Conservation (phyloP, 2,329 filamentous ascomycete species). For the Fusarium sp. region DNA sequence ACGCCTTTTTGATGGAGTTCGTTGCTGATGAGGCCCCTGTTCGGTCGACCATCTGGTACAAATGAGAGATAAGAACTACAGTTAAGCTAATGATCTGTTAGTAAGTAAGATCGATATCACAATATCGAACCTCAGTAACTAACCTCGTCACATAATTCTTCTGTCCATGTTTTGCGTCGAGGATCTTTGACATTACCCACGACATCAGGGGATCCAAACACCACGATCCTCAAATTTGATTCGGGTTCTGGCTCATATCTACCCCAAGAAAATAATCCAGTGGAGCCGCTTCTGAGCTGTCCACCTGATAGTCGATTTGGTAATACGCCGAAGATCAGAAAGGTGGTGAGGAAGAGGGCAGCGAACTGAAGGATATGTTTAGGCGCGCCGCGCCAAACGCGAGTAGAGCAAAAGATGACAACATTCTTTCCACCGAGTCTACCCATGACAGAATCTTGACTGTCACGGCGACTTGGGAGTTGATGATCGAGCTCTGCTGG, state of each 20-base stretch:
- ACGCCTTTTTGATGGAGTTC: slow-evolving; percentile 57
- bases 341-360: slow-evolving; percentile 39
- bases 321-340: slow-evolving; percentile 42
- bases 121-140: background rate
- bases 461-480: slow-evolving; percentile 19
- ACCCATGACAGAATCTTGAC: slow-evolving; percentile 34
- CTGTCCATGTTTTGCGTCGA: slow-evolving; percentile 54
- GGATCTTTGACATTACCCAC: slow-evolving; percentile 51
- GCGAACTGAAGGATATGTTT: slow-evolving; percentile 43
- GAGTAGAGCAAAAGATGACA: slow-evolving; percentile 53
- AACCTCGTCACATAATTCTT: slow-evolving; percentile 59
- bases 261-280: slow-evolving; percentile 34
- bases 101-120: background rate
- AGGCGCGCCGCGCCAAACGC: slow-evolving; percentile 50
- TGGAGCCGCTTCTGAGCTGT: slow-evolving; percentile 36
- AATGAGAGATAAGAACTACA: slow-evolving; percentile 59
- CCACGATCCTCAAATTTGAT: slow-evolving; percentile 57
- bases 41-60: slow-evolving; percentile 56
- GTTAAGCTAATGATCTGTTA: slow-evolving; percentile 49
- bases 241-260: slow-evolving; percentile 35
- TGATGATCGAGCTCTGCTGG: slow-evolving; percentile 36
- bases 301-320: slow-evolving; percentile 36
- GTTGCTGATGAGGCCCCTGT: slow-evolving; percentile 62
- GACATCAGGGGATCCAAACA: slow-evolving; percentile 61
- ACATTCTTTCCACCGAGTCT: slow-evolving; percentile 42